Evolutionary conservation across 805 yeast genomes (phyloP).

Genomic region (Candida hungchunana): DNA sequence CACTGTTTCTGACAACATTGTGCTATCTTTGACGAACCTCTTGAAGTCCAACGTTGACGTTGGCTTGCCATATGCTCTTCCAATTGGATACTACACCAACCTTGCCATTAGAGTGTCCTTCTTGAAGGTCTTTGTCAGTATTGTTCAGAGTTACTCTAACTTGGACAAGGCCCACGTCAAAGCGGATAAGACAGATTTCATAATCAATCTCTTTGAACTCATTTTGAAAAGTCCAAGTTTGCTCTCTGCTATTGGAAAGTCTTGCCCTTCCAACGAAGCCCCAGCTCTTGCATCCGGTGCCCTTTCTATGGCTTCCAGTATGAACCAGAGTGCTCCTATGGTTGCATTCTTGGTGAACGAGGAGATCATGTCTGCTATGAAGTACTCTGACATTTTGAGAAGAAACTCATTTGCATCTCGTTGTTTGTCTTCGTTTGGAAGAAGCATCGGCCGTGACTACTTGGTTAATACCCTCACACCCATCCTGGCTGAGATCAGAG

Average conservation of each 20-base stretch:
- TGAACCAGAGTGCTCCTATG: slow-evolving; percentile 40
- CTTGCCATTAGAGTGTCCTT: slow-evolving; percentile 64
- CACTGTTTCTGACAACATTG: slow-evolving; percentile 56
- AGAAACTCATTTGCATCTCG: slow-evolving; percentile 82
- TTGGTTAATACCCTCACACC: slow-evolving; percentile 50
- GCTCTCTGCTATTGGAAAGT: slow-evolving; percentile 48
- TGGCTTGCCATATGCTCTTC: slow-evolving; percentile 71
- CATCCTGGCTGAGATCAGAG: slow-evolving; percentile 48
- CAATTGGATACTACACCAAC: slow-evolving; percentile 73
- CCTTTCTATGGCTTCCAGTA: slow-evolving; percentile 47
- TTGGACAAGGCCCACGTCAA: slow-evolving; percentile 20
- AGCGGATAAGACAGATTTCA: slow-evolving; percentile 26
- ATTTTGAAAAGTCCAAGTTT: slow-evolving; percentile 38
- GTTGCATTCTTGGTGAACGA: slow-evolving; percentile 52
- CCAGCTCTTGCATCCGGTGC: slow-evolving; percentile 67
- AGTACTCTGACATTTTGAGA: slow-evolving; percentile 70
- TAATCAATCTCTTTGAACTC: slow-evolving; percentile 26
- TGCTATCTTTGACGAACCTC: slow-evolving; percentile 62
- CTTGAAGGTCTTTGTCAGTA: slow-evolving; percentile 71
- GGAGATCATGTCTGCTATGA: slow-evolving; percentile 57
- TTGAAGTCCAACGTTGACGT: slow-evolving; percentile 71
- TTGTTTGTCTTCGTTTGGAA: slow-evolving; percentile 65
- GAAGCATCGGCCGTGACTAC: slow-evolving; percentile 60
- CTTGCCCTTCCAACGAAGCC: slow-evolving; percentile 66
- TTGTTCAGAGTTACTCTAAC: slow-evolving; percentile 36